A percentile compares a stretch with the other conserved stretches of the same genome.
These are phyloP conservation scores for Penicillium salamii DNA, from an alignment of 495 filamentous ascomycete species.

Conservation along the genomic window DNA sequence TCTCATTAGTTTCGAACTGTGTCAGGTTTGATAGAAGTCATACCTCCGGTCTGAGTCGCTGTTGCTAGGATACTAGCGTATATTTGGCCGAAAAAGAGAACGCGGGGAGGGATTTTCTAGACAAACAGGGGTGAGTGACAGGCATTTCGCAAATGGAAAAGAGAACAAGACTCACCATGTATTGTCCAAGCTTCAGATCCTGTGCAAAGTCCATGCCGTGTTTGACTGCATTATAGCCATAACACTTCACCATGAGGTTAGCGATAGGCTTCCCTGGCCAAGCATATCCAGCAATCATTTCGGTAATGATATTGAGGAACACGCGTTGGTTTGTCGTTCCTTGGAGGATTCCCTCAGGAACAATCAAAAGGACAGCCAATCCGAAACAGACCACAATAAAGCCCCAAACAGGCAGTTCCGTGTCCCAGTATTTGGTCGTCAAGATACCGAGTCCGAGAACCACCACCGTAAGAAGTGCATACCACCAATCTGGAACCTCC, in stretches of 20 bases:
- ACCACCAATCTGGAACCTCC: conserved; percentile 33
- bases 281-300: conserved; percentile 71
- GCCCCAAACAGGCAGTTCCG: conserved; percentile 77
- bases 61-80: conserved; percentile 48
- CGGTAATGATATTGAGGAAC: conserved; percentile 71
- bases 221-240: conserved; percentile 56
- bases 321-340: conserved; percentile 65
- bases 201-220: conserved; percentile 48
- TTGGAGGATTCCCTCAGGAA: conserved; percentile 82
- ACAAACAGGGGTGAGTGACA: not conserved
- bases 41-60: conserved; percentile 22
- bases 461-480: conserved; percentile 68
- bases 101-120: conserved; percentile 48
- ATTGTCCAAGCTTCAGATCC: conserved; percentile 53
- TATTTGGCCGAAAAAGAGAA: conserved; percentile 51
- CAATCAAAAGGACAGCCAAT: conserved; percentile 64
- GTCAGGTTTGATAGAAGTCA: not conserved
- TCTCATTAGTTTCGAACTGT: not conserved
- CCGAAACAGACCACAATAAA: conserved; percentile 64
- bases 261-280: conserved; percentile 80
- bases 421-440: conserved; percentile 45
- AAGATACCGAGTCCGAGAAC: conserved; percentile 64
- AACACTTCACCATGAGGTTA: conserved; percentile 84
- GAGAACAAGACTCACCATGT: conserved; percentile 31
- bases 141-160: not conserved